Conservation (phyloP, 1,284 basidiomycete genomes). For the Ceratobasidium sp. region DNA sequence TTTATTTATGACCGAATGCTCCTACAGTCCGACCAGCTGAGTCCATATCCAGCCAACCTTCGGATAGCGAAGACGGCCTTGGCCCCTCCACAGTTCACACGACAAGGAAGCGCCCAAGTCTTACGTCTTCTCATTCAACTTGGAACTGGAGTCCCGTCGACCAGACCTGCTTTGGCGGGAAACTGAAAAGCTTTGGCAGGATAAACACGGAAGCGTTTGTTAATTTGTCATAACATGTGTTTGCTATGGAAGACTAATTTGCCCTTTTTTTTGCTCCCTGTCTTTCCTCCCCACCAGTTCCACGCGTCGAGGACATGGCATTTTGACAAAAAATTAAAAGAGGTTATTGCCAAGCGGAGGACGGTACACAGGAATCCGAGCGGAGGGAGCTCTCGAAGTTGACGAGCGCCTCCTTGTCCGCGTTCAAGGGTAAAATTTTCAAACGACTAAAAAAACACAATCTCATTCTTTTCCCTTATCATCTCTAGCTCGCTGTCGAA, state of each 20-base stretch:
- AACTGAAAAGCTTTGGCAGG: conserved; percentile 44
- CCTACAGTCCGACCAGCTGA: conserved; percentile 35
- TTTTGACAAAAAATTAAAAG: conserved; percentile 36
- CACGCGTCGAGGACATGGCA: conserved; percentile 41
- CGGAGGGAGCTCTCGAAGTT: conserved; percentile 40
- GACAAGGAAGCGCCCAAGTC: conserved; percentile 38
- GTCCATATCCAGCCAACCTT: conserved; percentile 35
- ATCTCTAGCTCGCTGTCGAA: conserved; percentile 30
- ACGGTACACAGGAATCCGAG: conserved; percentile 16
- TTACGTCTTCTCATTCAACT: conserved; percentile 24
- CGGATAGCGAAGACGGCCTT: conserved; percentile 35
- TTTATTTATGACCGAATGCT: conserved; percentile 31
- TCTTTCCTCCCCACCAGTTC: conserved; percentile 36
- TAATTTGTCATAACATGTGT: conserved; percentile 46
- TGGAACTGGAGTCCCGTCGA: conserved; percentile 40
- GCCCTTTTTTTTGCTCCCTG: conserved; percentile 32
- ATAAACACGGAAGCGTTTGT: conserved; percentile 42
- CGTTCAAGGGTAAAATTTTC: conserved; percentile 44
- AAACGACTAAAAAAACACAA: conserved; percentile 19
- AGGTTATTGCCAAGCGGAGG: background rate
- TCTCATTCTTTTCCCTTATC: conserved; percentile 16
- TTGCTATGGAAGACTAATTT: conserved; percentile 36
- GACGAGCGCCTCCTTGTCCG: conserved; percentile 11
- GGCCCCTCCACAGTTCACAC: conserved; percentile 10
- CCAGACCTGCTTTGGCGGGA: conserved; percentile 43